These are phyloP conservation scores for Rhodomyrtus psidioides DNA, from an alignment of 441 rosid genomes.

Conservation along the genomic window DNA sequence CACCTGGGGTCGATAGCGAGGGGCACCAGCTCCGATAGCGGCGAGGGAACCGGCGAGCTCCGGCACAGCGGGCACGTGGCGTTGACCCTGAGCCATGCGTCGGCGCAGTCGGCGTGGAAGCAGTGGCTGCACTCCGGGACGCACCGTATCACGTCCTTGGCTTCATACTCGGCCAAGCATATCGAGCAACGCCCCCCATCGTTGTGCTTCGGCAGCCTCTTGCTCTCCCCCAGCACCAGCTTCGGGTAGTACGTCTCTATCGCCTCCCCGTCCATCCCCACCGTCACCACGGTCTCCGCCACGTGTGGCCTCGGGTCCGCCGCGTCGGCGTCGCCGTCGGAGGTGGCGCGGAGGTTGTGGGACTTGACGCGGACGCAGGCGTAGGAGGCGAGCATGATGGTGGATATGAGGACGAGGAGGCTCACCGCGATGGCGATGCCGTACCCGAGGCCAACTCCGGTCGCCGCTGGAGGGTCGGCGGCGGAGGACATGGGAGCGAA, in stretches of 20 bases:
- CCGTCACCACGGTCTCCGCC: not conserved
- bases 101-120: conserved; percentile 29
- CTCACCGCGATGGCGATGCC: conserved; percentile 69
- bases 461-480: conserved; percentile 19
- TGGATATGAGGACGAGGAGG: conserved; percentile 58
- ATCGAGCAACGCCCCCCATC: conserved; percentile 10
- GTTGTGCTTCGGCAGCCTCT: conserved; percentile 14
- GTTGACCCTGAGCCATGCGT: conserved; percentile 24
- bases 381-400: conserved; percentile 65
- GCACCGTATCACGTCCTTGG: conserved; percentile 14
- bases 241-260: conserved; percentile 26
- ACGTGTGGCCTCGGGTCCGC: not conserved
- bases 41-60: conserved; percentile 19
- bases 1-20: conserved; percentile 16
- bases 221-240: conserved; percentile 23
- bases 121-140: conserved; percentile 30
- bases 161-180: conserved; percentile 11
- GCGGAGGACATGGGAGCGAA: conserved; percentile 25
- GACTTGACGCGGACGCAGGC: conserved; percentile 47
- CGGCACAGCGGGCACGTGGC: conserved; percentile 30
- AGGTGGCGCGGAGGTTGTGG: not conserved
- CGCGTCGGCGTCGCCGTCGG: not conserved
- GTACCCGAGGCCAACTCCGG: conserved; percentile 65
- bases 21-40: conserved; percentile 18
- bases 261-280: conserved; percentile 16